These are phyloP conservation scores for Sphaceloma murrayae DNA, from an alignment of 2,329 filamentous ascomycete genomes.

Conservation along the genomic window DNA sequence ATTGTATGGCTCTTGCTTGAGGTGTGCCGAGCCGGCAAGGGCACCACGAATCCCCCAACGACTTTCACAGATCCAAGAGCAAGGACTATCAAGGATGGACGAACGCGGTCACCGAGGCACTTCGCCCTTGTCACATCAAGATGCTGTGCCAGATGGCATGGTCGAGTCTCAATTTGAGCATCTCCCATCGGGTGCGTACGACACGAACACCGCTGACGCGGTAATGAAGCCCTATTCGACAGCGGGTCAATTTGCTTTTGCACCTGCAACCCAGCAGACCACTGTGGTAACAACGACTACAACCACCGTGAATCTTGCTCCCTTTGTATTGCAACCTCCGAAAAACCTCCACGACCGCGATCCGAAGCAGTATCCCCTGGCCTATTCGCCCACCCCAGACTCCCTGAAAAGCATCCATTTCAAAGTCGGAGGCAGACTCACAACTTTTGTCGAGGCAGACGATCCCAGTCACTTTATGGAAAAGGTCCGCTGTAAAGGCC, in stretches of 20 bases:
- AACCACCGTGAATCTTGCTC: slow-evolving; percentile 71
- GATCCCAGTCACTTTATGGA: slow-evolving; percentile 44
- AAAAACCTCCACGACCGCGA: slow-evolving; percentile 64
- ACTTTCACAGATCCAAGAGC: slow-evolving; percentile 3
- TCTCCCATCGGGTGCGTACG: no score
- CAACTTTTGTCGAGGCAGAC: slow-evolving; percentile 55
- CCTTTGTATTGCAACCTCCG: slow-evolving; percentile 67
- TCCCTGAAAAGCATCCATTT: slow-evolving; percentile 71
- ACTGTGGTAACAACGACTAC: slow-evolving; percentile 85
- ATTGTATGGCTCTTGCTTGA: slow-evolving; percentile 3
- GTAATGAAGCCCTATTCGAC: slow-evolving; percentile 28
- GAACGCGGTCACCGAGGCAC: slow-evolving; percentile 16
- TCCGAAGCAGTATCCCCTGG: slow-evolving; percentile 81
- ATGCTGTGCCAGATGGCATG: slow-evolving; percentile 16
- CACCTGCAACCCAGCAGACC: slow-evolving; percentile 54
- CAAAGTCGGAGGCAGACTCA: slow-evolving; percentile 51
- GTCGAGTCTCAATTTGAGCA: slow-evolving; percentile 20
- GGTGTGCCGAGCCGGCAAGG: background rate
- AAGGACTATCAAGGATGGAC: slow-evolving; percentile 9
- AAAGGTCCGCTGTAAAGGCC: slow-evolving; percentile 36
- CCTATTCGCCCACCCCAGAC: slow-evolving; percentile 68
- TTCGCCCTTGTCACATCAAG: slow-evolving; percentile 15
- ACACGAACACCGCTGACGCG: no score
- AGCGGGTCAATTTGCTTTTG: slow-evolving; percentile 52
- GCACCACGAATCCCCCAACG: no score